Percentiles rank a stretch among this genome's conserved stretches.
Conservation (phyloP, 2,329 filamentous ascomycete genomes). For the Grosmannia clavigera region DNA sequence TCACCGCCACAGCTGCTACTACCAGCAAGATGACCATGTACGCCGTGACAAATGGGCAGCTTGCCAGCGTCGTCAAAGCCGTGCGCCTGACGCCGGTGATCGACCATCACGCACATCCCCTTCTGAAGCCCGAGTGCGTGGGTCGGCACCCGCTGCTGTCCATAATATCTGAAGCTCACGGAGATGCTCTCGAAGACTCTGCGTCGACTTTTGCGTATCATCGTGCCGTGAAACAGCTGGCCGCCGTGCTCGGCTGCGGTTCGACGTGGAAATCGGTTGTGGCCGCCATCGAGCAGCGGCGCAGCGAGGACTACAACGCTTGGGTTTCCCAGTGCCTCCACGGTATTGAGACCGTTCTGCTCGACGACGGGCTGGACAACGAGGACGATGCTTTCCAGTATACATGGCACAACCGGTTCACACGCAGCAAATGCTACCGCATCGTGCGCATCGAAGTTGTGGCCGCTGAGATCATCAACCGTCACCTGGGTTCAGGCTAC, state of each 20-base stretch:
- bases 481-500: constrained; percentile 22
- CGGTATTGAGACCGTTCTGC: constrained; percentile 60
- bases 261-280: constrained; percentile 44
- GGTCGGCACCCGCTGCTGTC: constrained; percentile 38
- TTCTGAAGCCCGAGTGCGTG: constrained; percentile 41
- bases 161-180: constrained; percentile 62
- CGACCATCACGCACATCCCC: constrained; percentile 61
- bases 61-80: constrained; percentile 22
- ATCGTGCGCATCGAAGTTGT: constrained; percentile 69
- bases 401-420: constrained; percentile 54
- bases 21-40: neutral
- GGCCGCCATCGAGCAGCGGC: constrained; percentile 28
- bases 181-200: constrained; percentile 51
- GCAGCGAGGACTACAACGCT: constrained; percentile 33
- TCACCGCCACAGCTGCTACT: neutral
- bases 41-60: constrained; percentile 10
- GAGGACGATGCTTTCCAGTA: constrained; percentile 44
- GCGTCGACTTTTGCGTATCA: constrained; percentile 54
- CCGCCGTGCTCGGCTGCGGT: constrained; percentile 47
- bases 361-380: constrained; percentile 63
- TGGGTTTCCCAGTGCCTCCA: constrained; percentile 54
- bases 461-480: constrained; percentile 48
- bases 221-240: constrained; percentile 56
- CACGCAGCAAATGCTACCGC: constrained; percentile 50
- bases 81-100: constrained; percentile 51